Evolutionary conservation across 129 eudicot species (phyloP).

Genomic region (Gnaphalium uliginosum): DNA sequence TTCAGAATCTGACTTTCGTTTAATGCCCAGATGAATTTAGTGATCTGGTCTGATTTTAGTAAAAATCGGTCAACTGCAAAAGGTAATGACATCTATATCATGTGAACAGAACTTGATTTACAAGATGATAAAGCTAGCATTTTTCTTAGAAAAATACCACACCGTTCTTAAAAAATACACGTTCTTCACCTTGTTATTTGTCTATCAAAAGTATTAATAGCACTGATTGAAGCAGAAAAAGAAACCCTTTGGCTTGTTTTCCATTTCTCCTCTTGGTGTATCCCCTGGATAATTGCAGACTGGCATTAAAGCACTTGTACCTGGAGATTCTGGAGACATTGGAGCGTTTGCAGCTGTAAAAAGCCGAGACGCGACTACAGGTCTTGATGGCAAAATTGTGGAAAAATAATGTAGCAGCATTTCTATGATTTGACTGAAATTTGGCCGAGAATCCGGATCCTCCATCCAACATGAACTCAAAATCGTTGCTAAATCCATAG

Average conservation of each 20-base stretch:
- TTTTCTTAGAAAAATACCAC: constrained; percentile 45
- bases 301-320: constrained; percentile 59
- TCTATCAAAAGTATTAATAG: constrained; percentile 35
- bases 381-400: constrained; percentile 41
- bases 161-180: constrained; percentile 30
- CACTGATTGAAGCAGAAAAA: constrained; percentile 56
- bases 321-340: constrained; percentile 63
- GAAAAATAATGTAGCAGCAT: constrained; percentile 54
- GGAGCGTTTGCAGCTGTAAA: constrained; percentile 43
- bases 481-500: constrained; percentile 47
- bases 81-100: constrained; percentile 33
- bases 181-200: constrained; percentile 38
- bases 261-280: constrained; percentile 41
- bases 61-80: constrained; percentile 23
- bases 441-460: constrained; percentile 55
- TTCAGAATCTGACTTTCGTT: not conserved
- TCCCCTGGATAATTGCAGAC: constrained; percentile 47
- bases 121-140: constrained; percentile 41
- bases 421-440: constrained; percentile 55
- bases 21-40: constrained; percentile 4
- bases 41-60: constrained; percentile 11
- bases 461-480: constrained; percentile 63
- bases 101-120: constrained; percentile 27
- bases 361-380: constrained; percentile 46
- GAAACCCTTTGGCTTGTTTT: constrained; percentile 50